phyloP scores from a whole-genome alignment of 768 basidiomycete genomes.

The Boletus vinaceobasis region DNA sequence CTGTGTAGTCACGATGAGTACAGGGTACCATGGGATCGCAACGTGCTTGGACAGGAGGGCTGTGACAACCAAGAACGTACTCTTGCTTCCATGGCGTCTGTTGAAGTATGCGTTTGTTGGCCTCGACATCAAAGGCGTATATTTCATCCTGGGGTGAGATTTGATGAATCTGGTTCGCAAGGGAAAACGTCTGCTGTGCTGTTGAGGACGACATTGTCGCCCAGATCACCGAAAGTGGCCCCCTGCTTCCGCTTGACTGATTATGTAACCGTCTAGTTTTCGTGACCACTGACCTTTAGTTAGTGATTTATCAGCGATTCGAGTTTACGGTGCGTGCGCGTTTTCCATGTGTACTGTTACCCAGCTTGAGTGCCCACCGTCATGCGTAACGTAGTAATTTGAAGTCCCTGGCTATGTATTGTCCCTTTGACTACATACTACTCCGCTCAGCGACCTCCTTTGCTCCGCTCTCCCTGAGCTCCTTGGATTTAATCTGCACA shows the following conservation, averaged over 20 bases:
- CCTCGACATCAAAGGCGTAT: conserved; percentile 68
- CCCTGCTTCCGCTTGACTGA: background rate
- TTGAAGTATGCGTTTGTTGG: conserved; percentile 60
- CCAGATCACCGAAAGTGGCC: background rate
- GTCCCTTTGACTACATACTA: too few relatives aligned
- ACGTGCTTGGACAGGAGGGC: background rate
- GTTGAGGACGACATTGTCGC: conserved; percentile 42
- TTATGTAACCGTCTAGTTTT: background rate
- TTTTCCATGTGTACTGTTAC: too few relatives aligned
- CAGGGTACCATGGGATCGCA: background rate
- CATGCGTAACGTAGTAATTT: too few relatives aligned
- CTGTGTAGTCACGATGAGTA: conserved; percentile 34
- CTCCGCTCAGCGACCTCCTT: too few relatives aligned
- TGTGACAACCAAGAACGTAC: conserved; percentile 41
- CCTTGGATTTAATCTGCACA: background rate
- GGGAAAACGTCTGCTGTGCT: conserved; percentile 69
- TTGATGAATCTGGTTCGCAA: conserved; percentile 68
- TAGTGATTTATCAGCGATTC: too few relatives aligned
- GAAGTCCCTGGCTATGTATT: too few relatives aligned
- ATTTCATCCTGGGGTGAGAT: conserved; percentile 77
- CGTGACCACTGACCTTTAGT: too few relatives aligned
- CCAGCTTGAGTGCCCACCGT: too few relatives aligned
- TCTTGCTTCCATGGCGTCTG: conserved; percentile 85
- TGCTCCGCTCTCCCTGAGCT: too few relatives aligned
- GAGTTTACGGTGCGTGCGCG: too few relatives aligned